A percentile compares a stretch with the other conserved stretches of the same genome.
Conservation (phyloP, 352 stramenopile species). For the Pythium aquatile region DNA sequence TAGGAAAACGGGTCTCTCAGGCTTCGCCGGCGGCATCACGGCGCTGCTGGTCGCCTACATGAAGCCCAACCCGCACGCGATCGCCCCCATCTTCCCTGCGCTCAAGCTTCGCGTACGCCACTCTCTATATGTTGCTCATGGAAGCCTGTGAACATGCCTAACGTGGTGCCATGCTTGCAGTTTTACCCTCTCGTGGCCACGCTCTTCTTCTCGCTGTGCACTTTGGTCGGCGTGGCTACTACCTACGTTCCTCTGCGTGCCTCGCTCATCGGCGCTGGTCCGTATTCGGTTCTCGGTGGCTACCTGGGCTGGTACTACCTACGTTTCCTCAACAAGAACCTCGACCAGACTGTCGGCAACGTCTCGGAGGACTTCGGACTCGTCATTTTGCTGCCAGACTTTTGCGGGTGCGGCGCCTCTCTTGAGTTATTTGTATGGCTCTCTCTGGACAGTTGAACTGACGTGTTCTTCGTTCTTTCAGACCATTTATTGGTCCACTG, state of each 20-base stretch:
- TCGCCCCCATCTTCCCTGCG: slow-evolving; percentile 47
- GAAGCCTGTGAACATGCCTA: not conserved
- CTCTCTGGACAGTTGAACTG: not conserved
- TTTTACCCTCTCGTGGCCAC: slow-evolving; percentile 65
- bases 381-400: slow-evolving; percentile 65
- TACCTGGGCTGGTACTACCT: slow-evolving; percentile 88
- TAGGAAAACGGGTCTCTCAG: slow-evolving; percentile 71
- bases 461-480: slow-evolving; percentile 15
- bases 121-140: slow-evolving; percentile 7
- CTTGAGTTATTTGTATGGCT: not conserved
- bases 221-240: slow-evolving; percentile 41
- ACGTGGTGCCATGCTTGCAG: slow-evolving; percentile 27
- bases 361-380: slow-evolving; percentile 78
- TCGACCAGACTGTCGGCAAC: slow-evolving; percentile 66
- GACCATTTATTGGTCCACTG: slow-evolving; percentile 57
- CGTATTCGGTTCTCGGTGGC: slow-evolving; percentile 68
- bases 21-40: slow-evolving; percentile 75
- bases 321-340: slow-evolving; percentile 81
- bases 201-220: slow-evolving; percentile 50
- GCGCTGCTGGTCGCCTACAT: slow-evolving; percentile 80
- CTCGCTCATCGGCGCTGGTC: slow-evolving; percentile 63
- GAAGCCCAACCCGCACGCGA: slow-evolving; percentile 65
- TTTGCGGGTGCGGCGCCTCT: slow-evolving; percentile 46
- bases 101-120: slow-evolving; percentile 62
- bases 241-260: slow-evolving; percentile 37